Evolutionary conservation across 176 grass and related monocot species (phyloP), one percentile per base, ranked within the genome.

Genomic region (Cenchrus purpureus): DNA sequence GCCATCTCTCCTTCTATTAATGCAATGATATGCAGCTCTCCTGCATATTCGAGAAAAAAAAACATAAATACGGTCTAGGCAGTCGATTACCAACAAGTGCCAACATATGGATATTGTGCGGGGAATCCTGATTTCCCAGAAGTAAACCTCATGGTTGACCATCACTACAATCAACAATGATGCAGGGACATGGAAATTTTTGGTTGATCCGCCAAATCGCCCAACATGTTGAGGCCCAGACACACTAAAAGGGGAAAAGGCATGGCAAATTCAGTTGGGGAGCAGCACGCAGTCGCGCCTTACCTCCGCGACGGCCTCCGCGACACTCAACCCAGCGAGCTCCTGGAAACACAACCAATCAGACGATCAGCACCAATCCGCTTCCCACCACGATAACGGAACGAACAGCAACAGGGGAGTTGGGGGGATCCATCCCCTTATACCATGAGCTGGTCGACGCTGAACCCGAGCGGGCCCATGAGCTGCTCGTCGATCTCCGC

Each of bases 401-500:
- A 10, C 49, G 10, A 50, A 10, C 10, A 59, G 51, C 20, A 58
- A 12, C n/a, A 25, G 40, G 40, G n/a, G 37, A 40, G 37, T 40
- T 40, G 37, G 37, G 16, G 52, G 16, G 73, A 4, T 25, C 25
- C 25, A 40, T 42, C 51, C 65, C 65, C 50, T 28, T 28, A 43
- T 40, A 94, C 97, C 97, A 98, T 98, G 85, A 98, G 89, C 87
- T 95, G 93, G 63, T 96, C 91, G 66, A 95, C 86, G 86, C 88
- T 98, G 62, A 95, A 98, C 14, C 88, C 91, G 67, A 98, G 89
- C 5, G 91, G 89, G 0, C 90, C 93, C 97, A 98, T 98, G 74
- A 95, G 93, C 64, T 92, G 91, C 88, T 98, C 84, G 74, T 98
- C 93, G 74, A 98, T 94, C 90, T 92, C 93, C 13, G 74, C 89